Percentiles rank a stretch among this genome's conserved stretches.
Evolutionary conservation across 345 rosid genomes (phyloP).

Genomic region (Brassica napus): DNA sequence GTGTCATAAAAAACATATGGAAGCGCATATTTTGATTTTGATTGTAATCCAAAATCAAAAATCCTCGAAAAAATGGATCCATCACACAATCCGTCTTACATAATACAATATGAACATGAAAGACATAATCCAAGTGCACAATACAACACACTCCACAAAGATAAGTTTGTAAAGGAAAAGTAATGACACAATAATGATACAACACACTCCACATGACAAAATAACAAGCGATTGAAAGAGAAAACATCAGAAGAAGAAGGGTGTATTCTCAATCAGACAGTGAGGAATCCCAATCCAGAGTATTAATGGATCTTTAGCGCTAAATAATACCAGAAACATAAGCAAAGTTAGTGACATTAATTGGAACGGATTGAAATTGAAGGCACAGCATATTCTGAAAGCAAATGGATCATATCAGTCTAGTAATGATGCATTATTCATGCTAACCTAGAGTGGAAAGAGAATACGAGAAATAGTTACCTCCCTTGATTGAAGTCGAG

Average conservation of each 20-base stretch:
- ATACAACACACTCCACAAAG: background rate
- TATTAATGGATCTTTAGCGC: too few relatives aligned
- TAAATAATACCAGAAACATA: background rate
- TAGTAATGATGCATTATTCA: background rate
- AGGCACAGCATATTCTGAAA: background rate
- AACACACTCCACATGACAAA: too few relatives aligned
- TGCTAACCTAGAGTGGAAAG: background rate
- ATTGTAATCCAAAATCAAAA: background rate
- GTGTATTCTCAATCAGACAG: too few relatives aligned
- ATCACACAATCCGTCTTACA: too few relatives aligned
- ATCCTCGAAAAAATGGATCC: background rate
- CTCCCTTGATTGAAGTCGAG: fast-evolving
- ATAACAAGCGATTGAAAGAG: too few relatives aligned
- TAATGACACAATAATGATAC: background rate
- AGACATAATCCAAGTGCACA: background rate
- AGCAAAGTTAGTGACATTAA: background rate
- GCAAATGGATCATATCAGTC: background rate
- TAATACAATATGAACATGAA: too few relatives aligned
- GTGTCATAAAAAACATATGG: background rate
- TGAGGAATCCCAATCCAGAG: too few relatives aligned
- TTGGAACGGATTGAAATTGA: background rate
- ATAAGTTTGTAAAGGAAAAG: background rate
- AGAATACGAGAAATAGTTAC: background rate
- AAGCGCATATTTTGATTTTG: too few relatives aligned
- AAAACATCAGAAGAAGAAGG: too few relatives aligned